Conservation (phyloP, 192 early-diverging fungal genomes). For the Dissophora globulifera region DNA sequence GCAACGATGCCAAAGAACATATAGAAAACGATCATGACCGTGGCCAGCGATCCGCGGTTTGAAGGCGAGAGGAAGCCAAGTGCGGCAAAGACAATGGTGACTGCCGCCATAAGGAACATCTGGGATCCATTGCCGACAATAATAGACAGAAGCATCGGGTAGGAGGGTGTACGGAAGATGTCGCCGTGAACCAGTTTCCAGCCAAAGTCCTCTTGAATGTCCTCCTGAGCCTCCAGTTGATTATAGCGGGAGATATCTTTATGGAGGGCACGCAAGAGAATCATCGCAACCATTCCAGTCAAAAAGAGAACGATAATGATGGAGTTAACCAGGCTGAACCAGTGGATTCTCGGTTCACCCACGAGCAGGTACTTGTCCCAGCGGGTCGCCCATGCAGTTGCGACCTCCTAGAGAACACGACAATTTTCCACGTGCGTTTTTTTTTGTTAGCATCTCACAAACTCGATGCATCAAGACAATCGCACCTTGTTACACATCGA, state of each 20-base stretch:
- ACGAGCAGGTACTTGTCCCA: constrained; percentile 88
- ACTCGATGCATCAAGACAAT: no score
- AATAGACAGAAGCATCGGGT: constrained; percentile 79
- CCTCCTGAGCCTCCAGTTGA: constrained; percentile 69
- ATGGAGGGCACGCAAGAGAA: constrained; percentile 88
- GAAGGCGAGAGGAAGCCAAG: constrained; percentile 95
- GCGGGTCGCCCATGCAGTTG: constrained; percentile 81
- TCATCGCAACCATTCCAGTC: constrained; percentile 91
- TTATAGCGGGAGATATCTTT: constrained; percentile 96
- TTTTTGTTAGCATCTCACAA: no score
- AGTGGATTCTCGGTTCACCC: constrained; percentile 93
- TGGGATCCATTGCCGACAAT: constrained; percentile 88
- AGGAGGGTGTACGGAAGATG: constrained; percentile 89
- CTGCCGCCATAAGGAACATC: constrained; percentile 76
- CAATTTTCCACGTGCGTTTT: not conserved
- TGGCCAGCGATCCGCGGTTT: constrained; percentile 90
- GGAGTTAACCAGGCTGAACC: constrained; percentile 96
- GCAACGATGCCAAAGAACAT: constrained; percentile 88
- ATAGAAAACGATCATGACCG: constrained; percentile 94
- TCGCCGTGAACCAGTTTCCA: constrained; percentile 99
- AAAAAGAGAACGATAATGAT: constrained; percentile 94
- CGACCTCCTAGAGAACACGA: constrained; percentile 53
- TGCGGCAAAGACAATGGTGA: constrained; percentile 89
- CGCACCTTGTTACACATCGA: no score
- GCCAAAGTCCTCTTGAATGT: constrained; percentile 93